Evolutionary conservation across 148 eudicot species (phyloP), one percentile per base, ranked within the genome.

Genomic region (Polygonum maritimum): DNA sequence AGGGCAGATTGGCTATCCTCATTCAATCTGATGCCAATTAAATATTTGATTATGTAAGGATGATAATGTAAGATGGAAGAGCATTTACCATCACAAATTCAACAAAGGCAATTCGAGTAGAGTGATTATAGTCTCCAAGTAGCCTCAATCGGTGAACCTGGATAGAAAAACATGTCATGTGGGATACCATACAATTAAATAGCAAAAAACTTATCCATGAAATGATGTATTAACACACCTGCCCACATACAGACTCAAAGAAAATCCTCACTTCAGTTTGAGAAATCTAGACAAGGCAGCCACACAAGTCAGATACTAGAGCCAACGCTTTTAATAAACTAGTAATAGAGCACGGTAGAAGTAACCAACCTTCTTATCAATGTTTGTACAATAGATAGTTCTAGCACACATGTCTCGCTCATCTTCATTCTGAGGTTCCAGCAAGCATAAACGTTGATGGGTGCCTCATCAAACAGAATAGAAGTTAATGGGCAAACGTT

Each of bases 391-490:
- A 39, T 94, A 94, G 76, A 94, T 87, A 74, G 98, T 94, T 83
- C 96, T 89, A 48, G 98, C 97, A 75, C 98, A 94, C 96, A 94
- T 92, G 83, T 94, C 97, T 80, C 98, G 86, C 85, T 94, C 98
- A 82, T 89, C 92, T 84, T 92, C 98, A 82, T 93, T 89, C 98
- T 94, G 85, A 45, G 83, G 69, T 60, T 60, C 38, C 69, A 60
- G 5, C 35, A 60, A 26, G 13, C 38, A 26, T 4, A 54, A 54
- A 54, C 6, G 8, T n/a, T 54, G 5, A 18, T 4, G 7, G 60
- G 60, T 54, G 60, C 60, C 60, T n/a, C 60, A 54, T 22, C 60
- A 54, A 4, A 54, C n/a, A 54, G 26, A n/a, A 54, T 54, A n/a
- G 7, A n/a, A 2, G 19, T 12, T 1, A 49, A 7, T 38, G 2